Evolutionary conservation across 768 basidiomycete species (phyloP), one percentile per base, ranked within the genome.

Genomic region (Leccinellum rugosiceps): DNA sequence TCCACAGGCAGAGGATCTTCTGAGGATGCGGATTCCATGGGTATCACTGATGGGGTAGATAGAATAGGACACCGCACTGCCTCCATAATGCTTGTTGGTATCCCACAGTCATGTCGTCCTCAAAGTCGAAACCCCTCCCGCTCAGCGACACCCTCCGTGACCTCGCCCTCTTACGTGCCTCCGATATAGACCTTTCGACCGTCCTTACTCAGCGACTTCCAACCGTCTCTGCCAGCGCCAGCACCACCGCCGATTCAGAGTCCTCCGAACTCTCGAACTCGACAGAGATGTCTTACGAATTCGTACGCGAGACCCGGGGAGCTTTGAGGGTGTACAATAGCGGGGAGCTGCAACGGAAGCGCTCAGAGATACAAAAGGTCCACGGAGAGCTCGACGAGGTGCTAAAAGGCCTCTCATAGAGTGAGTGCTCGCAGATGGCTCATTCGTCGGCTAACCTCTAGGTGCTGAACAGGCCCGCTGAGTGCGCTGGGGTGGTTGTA

Each of bases 151-250:
- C 83, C 7, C 77, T 91, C 35, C 85, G 80, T 13, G 90, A 92
- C 71, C 81, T 92, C 23, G 88, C 90, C 6, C 70, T 89, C 31
- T 74, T 92, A 19, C 82, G 86, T 41, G 82, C 83, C 26, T 83
- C 85, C 10, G 82, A 80, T 23, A 58, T 80, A 46, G 74, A 79
- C 58, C 61, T 81, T 17, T 65, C 74, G 6, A 55, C 48, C 9
- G 51, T 77, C 32, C 67, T 78, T 25, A 32, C 72, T 13, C 25
- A 52, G 6, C 26, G 54, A 3, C 41, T 51, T 26, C 17, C 56
- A 28, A 14, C 56, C 4, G 30, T 5, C 13, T 3, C 0, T n/a
- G 14, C 43, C 52, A 41, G 53, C 28, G 11, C 38, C 17, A 6
- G 3, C 25, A 25, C 23, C 19, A 49, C 59, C 52, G 19, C 56